Evolutionary conservation across 169 alveolate genomes (phyloP), one percentile per base, ranked within the genome.

Genomic region (Plasmodium inui): DNA sequence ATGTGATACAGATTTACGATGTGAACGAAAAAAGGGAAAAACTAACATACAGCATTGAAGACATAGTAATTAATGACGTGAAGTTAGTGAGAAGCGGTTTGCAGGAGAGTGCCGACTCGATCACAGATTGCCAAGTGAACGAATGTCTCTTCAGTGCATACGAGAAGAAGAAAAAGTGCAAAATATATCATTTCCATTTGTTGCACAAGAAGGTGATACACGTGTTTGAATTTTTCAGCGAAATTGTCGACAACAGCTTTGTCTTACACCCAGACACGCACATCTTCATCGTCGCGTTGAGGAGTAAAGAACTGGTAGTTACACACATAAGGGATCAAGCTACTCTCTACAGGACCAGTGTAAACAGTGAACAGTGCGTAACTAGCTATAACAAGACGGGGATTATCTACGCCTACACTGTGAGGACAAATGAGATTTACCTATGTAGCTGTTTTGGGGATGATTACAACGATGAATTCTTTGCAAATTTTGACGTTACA

Each of bases 371-470:
- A 7, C 37, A 85, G 22, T 85, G 93, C 41, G 53, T 85, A 85
- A 86, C 50, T 53, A 74, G 57, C 73, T 85, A 85, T 74, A 85
- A 85, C 78, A 85, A 85, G 22, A 37, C 93, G 14, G 93, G 93
- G 22, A 85, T 85, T 70, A 74, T 85, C 76, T 85, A 85, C 79
- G 93, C 86, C 34, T 85, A 85, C 26, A 85, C 93, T 6, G 78
- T 53, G 53, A 85, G 41, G 22, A 57, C 26, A 46, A 32, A 85
- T 74, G 41, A 14, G 44, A 85, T 85, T 5, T 85, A 85, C 28
- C 80, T 85, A 74, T 85, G 93, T n/a, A 85, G 93, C 44, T 85
- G 93, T 85, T 85, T 85, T 85, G 81, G 86, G 12, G 93, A 85
- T 85, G 93, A 85, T 53, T 85, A 85, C 61, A 85, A 85, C 61